A percentile compares a stretch with the other conserved stretches of the same genome.
These are phyloP conservation scores for Rhodotorula glutinis DNA, from an alignment of 1,284 basidiomycete genomes.

Conservation along the genomic window DNA sequence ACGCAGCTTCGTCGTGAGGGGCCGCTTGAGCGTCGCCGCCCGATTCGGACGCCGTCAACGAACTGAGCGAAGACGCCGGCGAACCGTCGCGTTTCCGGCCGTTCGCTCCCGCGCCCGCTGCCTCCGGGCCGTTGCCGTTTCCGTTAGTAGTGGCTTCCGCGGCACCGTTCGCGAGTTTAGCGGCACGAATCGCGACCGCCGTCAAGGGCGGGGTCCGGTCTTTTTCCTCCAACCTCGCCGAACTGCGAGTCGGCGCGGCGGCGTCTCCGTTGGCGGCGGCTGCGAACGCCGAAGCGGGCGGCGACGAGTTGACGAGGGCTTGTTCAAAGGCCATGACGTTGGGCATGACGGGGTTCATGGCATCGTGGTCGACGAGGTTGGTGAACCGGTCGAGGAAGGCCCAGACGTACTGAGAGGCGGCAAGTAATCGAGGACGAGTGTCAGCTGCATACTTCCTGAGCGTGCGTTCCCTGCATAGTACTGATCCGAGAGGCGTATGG, in stretches of 20 bases:
- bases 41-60: constrained; percentile 5
- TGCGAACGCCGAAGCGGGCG: background rate
- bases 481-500: no score
- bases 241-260: background rate
- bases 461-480: no score
- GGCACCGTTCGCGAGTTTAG: background rate
- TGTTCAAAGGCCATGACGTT: constrained; percentile 27
- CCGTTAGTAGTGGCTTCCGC: background rate
- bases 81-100: constrained; percentile 2
- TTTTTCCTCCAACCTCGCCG: background rate
- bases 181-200: background rate
- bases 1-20: background rate
- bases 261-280: background rate
- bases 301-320: constrained; percentile 28
- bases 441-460: background rate
- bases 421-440: background rate
- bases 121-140: background rate
- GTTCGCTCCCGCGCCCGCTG: background rate
- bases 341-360: constrained; percentile 3
- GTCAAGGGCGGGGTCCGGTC: background rate
- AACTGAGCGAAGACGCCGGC: constrained; percentile 8
- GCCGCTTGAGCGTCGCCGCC: background rate
- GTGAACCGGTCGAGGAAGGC: constrained; percentile 34
- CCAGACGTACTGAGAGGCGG: constrained; percentile 34
- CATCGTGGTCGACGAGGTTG: constrained; percentile 18